phyloP scores from a whole-genome alignment of 768 basidiomycete species.

The Rubroboletus satanas region DNA sequence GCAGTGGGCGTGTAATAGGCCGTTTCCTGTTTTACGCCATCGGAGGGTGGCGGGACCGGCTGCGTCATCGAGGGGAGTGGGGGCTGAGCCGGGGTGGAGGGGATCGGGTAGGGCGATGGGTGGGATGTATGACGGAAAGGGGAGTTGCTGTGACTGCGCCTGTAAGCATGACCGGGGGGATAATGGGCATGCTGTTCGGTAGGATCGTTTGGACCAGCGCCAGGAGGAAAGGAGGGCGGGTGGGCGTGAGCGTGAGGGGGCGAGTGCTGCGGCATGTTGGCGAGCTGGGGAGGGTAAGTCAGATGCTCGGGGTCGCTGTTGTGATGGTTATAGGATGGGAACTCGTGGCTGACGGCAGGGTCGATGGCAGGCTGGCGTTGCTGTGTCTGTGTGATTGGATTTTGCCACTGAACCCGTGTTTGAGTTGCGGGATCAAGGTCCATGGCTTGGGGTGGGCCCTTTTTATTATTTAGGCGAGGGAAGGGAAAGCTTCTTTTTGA shows the following conservation, averaged over 20 bases:
- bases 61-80: constrained; percentile 28
- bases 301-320: constrained; percentile 21
- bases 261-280: constrained; percentile 31
- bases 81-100: constrained; percentile 29
- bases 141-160: constrained; percentile 31
- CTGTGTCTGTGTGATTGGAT: constrained; percentile 33
- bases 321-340: constrained; percentile 31
- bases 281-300: constrained; percentile 26
- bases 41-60: constrained; percentile 13
- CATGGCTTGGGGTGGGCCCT: constrained; percentile 31
- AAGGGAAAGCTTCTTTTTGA: constrained; percentile 34
- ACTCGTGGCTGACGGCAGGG: constrained; percentile 35
- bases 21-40: constrained; percentile 39
- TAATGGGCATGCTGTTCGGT: constrained; percentile 34
- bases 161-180: constrained; percentile 32
- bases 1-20: constrained; percentile 49
- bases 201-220: constrained; percentile 34
- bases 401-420: constrained; percentile 34
- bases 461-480: constrained; percentile 38
- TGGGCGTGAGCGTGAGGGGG: constrained; percentile 31
- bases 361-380: constrained; percentile 31
- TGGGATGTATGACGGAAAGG: constrained; percentile 38
- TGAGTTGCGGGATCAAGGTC: constrained; percentile 32
- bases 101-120: constrained; percentile 38
- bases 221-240: constrained; percentile 35